A percentile compares a stretch with the other conserved stretches of the same genome.
Conservation (phyloP, 2,329 filamentous ascomycete species). For the Microdochium nivale region DNA sequence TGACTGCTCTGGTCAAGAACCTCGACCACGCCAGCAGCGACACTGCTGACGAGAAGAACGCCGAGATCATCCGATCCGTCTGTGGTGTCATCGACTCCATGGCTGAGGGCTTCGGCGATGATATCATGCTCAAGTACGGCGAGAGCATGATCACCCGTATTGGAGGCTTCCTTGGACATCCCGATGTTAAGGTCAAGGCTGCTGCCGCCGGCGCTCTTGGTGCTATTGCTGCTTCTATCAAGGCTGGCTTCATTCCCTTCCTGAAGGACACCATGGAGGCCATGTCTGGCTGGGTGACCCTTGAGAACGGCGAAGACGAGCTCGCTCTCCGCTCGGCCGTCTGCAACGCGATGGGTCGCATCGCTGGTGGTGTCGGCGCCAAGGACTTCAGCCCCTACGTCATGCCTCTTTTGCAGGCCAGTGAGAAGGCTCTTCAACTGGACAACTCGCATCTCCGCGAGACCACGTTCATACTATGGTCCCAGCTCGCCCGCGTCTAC, state of each 20-base stretch:
- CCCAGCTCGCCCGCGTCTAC: constrained; percentile 88
- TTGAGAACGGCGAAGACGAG: constrained; percentile 86
- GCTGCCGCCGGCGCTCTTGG: constrained; percentile 83
- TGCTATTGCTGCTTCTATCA: constrained; percentile 79
- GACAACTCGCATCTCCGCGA: constrained; percentile 88
- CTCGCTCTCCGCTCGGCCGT: constrained; percentile 83
- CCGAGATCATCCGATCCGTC: constrained; percentile 80
- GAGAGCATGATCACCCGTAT: constrained; percentile 77
- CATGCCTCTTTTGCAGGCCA: constrained; percentile 80
- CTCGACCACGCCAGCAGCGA: constrained; percentile 70
- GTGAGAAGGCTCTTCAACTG: constrained; percentile 81
- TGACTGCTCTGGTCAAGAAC: constrained; percentile 81
- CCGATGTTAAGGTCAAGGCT: constrained; percentile 83
- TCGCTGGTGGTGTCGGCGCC: constrained; percentile 79
- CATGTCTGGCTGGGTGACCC: constrained; percentile 73
- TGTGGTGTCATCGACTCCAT: constrained; percentile 88
- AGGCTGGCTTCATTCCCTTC: constrained; percentile 79
- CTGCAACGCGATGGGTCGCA: constrained; percentile 87
- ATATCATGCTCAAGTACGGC: constrained; percentile 75
- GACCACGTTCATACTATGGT: constrained; percentile 96
- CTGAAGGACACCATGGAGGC: constrained; percentile 85
- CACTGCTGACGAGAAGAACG: constrained; percentile 62
- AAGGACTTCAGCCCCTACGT: constrained; percentile 88
- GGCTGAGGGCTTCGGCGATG: constrained; percentile 74
- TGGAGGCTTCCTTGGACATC: constrained; percentile 72